Percentiles rank a stretch among this genome's conserved stretches.
phyloP scores from a whole-genome alignment of 1,284 basidiomycete species.

The Trichosporon asahii region DNA sequence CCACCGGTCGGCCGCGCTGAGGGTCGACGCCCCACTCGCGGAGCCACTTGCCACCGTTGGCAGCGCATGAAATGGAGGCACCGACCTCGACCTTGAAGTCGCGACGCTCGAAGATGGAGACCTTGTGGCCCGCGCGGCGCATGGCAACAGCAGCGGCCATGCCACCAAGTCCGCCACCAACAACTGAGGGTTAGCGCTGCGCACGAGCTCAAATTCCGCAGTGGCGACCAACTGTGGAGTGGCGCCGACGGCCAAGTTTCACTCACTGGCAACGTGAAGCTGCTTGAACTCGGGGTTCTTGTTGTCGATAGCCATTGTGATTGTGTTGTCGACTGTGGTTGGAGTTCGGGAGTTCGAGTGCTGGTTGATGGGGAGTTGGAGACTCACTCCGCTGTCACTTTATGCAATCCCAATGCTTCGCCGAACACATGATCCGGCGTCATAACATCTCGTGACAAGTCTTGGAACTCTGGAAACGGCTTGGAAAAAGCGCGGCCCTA shows the following conservation, averaged over 20 bases:
- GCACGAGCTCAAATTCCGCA: not conserved
- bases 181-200: slow-evolving; percentile 19
- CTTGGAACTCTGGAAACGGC: not conserved
- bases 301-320: slow-evolving; percentile 4
- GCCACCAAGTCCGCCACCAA: slow-evolving; percentile 42
- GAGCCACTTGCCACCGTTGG: slow-evolving; percentile 40
- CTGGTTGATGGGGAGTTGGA: not conserved
- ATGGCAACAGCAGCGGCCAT: slow-evolving; percentile 38
- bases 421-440: not conserved
- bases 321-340: not conserved
- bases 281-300: slow-evolving; percentile 16
- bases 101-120: slow-evolving; percentile 41
- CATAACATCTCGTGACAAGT: slow-evolving; percentile 2
- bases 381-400: not conserved
- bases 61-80: slow-evolving; percentile 43
- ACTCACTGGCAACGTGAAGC: slow-evolving; percentile 23
- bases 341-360: not conserved
- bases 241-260: no score
- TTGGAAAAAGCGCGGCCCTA: not conserved
- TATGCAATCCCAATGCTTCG: not conserved
- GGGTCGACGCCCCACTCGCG: slow-evolving; percentile 41
- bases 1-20: slow-evolving; percentile 32
- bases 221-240: not conserved
- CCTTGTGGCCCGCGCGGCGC: slow-evolving; percentile 38
- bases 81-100: slow-evolving; percentile 45